Percentiles rank a stretch among this genome's conserved stretches.
Evolutionary conservation across 139 green algal genomes (phyloP).

Genomic region (Coelastrella sp.): DNA sequence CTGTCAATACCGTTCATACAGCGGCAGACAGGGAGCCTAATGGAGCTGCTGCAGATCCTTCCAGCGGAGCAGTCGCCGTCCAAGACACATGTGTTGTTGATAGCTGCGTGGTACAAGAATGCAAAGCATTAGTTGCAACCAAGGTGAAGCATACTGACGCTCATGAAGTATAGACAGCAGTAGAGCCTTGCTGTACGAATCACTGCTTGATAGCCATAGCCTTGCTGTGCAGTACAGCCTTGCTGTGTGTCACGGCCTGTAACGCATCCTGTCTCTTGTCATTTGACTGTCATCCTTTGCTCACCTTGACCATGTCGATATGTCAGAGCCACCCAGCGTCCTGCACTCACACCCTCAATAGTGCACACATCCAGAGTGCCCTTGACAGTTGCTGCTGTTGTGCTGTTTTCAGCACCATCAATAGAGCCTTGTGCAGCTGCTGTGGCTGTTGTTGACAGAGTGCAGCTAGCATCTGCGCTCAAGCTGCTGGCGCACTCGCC

Average conservation of each 20-base stretch:
- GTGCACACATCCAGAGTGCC: conserved; percentile 18
- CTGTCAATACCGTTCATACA: conserved; percentile 18
- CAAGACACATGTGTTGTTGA: conserved; percentile 12
- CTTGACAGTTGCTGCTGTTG: background rate
- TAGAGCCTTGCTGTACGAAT: too few species aligned
- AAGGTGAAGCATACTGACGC: too few species aligned
- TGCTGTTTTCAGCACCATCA: background rate
- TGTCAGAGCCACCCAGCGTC: background rate
- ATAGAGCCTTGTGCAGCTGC: too few species aligned
- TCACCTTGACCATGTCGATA: too few species aligned
- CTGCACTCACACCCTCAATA: conserved; percentile 25
- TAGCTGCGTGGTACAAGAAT: too few species aligned
- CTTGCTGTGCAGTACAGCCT: too few species aligned
- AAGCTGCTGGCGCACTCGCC: conserved; percentile 6
- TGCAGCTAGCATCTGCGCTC: background rate
- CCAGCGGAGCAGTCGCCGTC: background rate
- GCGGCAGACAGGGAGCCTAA: background rate
- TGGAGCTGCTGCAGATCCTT: conserved; percentile 15
- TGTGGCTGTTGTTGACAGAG: background rate
- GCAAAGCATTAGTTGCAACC: too few species aligned
- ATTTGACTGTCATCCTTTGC: too few species aligned
- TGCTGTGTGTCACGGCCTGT: too few species aligned
- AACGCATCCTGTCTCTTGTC: too few species aligned
- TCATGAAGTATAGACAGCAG: too few species aligned
- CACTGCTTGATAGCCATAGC: too few species aligned